Evolutionary conservation across 306 rosid species (phyloP), one percentile per base, ranked within the genome.

Genomic region (Vicia villosa): DNA sequence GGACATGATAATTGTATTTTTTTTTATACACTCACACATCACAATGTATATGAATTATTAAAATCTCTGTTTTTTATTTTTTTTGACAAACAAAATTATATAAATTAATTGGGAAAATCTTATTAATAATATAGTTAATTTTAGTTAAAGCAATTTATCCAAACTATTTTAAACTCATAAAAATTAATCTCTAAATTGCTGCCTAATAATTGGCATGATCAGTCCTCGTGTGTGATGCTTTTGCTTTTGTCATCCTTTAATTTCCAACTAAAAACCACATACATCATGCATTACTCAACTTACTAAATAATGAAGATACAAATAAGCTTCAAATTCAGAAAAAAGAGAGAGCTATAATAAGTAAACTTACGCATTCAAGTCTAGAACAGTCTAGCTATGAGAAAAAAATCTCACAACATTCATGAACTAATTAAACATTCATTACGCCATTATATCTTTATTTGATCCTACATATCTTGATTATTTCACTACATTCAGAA

Each of bases 301-400:
- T 54, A 64, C 81, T 16, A 32, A 69, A 62, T 70, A 45, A 13
- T 41, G 20, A 34, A 43, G 73, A 70, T 55, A 55, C 77, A 77
- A 15, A 56, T 51, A 36, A 63, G 49, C 50, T 63, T 77, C 26
- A 5, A 52, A 63, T 21, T 65, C 40, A 56, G 37, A 37, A 77
- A 73, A 64, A 64, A 4, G 21, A 63, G 38, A 61, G 55, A 12
- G 54, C 81, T 77, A 63, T 34, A 70, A 62, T 16, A 63, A 64
- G 81, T 32, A 70, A 77, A 36, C 76, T 63, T 65, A 70, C 74
- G 52, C 56, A 51, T 38, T 8, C 67, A 37, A 21, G 3, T 11
- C 30, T 66, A 28, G 34, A 66, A 28, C 19, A 22, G 24, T 43
- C 70, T 60, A 76, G 63, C 8, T 43, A 43, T 74, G 51, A 40